Evolutionary conservation across 2,329 filamentous ascomycete species (phyloP).

Genomic region (Emmonsia crescens): DNA sequence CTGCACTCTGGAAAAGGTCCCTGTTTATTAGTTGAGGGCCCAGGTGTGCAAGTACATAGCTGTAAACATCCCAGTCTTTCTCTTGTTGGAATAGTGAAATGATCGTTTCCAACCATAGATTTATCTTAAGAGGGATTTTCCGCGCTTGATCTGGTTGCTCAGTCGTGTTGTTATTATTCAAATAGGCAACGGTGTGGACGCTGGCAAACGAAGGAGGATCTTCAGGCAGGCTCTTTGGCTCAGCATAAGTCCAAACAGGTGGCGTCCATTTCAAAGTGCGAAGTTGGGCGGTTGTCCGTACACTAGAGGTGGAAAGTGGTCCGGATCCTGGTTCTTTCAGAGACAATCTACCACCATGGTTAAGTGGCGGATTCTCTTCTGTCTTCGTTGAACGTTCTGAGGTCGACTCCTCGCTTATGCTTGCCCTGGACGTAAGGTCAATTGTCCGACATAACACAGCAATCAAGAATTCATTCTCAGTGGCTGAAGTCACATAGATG

Average conservation of each 20-base stretch:
- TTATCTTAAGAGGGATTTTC: slow-evolving; percentile 45
- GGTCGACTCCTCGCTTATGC: slow-evolving; percentile 32
- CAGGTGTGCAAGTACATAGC: slow-evolving; percentile 75
- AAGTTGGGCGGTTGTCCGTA: slow-evolving; percentile 24
- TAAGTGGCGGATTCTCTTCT: slow-evolving; percentile 24
- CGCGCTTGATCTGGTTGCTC: slow-evolving; percentile 18
- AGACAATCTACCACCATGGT: slow-evolving; percentile 21
- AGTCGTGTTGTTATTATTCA: slow-evolving; percentile 27
- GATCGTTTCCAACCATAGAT: slow-evolving; percentile 65
- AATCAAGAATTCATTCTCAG: slow-evolving; percentile 64
- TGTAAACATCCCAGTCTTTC: slow-evolving; percentile 84
- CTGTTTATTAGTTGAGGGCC: slow-evolving; percentile 85
- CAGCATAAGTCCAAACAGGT: slow-evolving; percentile 49
- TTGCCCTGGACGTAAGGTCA: slow-evolving; percentile 39
- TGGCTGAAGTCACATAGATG: slow-evolving; percentile 58
- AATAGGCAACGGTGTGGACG: slow-evolving; percentile 40
- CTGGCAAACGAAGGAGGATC: slow-evolving; percentile 40
- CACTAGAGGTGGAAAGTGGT: slow-evolving; percentile 22
- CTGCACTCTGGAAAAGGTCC: slow-evolving; percentile 64
- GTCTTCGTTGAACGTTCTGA: slow-evolving; percentile 25
- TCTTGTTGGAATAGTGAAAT: slow-evolving; percentile 63
- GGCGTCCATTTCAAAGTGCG: slow-evolving; percentile 28
- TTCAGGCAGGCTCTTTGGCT: slow-evolving; percentile 43
- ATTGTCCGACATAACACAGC: slow-evolving; percentile 56
- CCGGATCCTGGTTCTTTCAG: slow-evolving; percentile 22